phyloP scores from a whole-genome alignment of 768 basidiomycete species.

The Royoungia palumana region DNA sequence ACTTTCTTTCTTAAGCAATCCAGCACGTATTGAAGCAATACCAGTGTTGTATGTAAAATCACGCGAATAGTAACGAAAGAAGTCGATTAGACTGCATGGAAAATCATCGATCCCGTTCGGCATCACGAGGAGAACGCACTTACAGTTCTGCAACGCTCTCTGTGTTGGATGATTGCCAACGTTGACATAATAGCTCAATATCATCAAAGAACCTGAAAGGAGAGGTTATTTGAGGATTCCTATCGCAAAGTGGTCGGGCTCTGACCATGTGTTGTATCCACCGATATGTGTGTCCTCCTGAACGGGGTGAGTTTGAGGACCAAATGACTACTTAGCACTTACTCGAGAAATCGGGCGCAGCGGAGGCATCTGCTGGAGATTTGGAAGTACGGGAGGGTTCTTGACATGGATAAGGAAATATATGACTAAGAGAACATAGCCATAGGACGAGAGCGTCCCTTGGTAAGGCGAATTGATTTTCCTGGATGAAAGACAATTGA shows the following conservation, averaged over 20 bases:
- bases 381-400: constrained; percentile 93
- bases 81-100: constrained; percentile 81
- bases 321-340: constrained; percentile 15
- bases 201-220: constrained; percentile 89
- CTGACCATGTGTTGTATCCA: constrained; percentile 78
- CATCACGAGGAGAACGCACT: constrained; percentile 25
- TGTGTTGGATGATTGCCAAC: constrained; percentile 92
- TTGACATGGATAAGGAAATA: constrained; percentile 98
- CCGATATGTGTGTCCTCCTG: constrained; percentile 80
- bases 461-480: constrained; percentile 99
- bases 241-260: constrained; percentile 6
- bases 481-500: constrained; percentile 37
- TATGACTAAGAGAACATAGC: constrained; percentile 96
- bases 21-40: constrained; percentile 88
- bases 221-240: constrained; percentile 9
- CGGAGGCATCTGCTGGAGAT: constrained; percentile 93
- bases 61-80: constrained; percentile 94
- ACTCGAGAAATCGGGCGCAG: constrained; percentile 81
- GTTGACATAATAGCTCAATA: constrained; percentile 83
- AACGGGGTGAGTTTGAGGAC: constrained; percentile 10
- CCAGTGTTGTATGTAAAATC: constrained; percentile 91
- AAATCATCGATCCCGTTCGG: constrained; percentile 3
- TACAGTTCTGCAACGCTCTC: constrained; percentile 93
- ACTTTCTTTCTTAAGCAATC: constrained; percentile 81
- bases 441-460: constrained; percentile 95